Percentiles rank a stretch among this genome's conserved stretches.
Evolutionary conservation across 371 early-diverging fungal genomes (phyloP).

Genomic region (Spraguea lophii): DNA sequence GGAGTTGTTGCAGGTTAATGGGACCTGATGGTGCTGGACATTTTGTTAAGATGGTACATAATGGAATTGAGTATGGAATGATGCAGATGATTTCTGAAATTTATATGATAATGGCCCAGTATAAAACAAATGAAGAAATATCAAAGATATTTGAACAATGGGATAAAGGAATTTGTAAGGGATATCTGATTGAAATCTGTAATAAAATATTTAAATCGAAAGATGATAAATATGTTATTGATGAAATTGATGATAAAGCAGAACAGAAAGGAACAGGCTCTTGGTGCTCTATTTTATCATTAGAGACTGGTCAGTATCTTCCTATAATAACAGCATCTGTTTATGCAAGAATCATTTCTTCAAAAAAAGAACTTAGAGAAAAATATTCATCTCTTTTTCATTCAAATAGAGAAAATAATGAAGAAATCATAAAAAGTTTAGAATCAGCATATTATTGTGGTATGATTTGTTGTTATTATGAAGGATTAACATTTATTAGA

Average conservation of each 20-base stretch:
- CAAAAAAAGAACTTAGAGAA: conserved; percentile 72
- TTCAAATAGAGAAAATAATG: conserved; percentile 49
- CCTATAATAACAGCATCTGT: conserved; percentile 89
- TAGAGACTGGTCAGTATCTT: conserved; percentile 72
- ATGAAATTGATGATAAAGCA: conserved; percentile 78
- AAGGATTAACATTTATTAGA: conserved; percentile 91
- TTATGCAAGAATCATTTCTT: conserved; percentile 75
- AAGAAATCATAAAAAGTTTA: conserved; percentile 54
- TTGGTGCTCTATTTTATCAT: conserved; percentile 78
- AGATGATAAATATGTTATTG: conserved; percentile 65
- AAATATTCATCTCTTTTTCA: conserved; percentile 60
- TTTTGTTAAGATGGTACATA: conserved; percentile 99
- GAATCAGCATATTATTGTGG: conserved; percentile 69
- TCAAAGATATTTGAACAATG: conserved; percentile 63
- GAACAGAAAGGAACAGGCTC: conserved; percentile 94
- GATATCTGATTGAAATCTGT: conserved; percentile 84
- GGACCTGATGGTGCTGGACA: conserved; percentile 90
- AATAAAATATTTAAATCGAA: conserved; percentile 68
- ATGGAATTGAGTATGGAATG: conserved; percentile 97
- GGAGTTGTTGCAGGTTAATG: conserved; percentile 94
- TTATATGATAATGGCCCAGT: conserved; percentile 68
- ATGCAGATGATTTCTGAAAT: conserved; percentile 94
- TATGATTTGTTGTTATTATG: conserved; percentile 86
- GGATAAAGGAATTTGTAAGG: conserved; percentile 71
- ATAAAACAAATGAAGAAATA: conserved; percentile 61